Conservation (phyloP, 1,284 basidiomycete species). For the Trichosporon sp. region DNA sequence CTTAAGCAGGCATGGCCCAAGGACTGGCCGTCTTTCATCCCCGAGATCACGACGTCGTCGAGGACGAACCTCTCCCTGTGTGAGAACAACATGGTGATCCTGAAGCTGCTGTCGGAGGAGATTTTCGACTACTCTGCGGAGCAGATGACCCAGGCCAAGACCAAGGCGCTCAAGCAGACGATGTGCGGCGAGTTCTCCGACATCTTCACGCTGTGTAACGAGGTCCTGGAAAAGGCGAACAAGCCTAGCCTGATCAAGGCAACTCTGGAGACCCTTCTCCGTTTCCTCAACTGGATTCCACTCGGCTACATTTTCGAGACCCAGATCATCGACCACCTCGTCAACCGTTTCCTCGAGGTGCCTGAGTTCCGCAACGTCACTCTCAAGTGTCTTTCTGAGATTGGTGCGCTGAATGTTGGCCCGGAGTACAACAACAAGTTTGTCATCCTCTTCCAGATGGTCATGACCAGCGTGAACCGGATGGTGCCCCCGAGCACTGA, state of each 20-base stretch:
- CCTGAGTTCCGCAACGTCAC: conserved; percentile 97
- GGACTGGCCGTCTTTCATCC: conserved; percentile 97
- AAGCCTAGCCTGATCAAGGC: conserved; percentile 93
- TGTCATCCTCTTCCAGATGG: conserved; percentile 94
- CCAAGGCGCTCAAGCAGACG: conserved; percentile 94
- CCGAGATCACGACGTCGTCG: conserved; percentile 94
- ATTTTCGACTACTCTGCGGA: conserved; percentile 99
- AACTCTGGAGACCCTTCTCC: conserved; percentile 88
- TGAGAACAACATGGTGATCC: conserved; percentile 99
- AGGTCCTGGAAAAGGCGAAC: conserved; percentile 95
- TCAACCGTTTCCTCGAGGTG: conserved; percentile 95
- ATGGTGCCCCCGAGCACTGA: conserved; percentile 95
- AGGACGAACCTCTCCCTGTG: conserved; percentile 93
- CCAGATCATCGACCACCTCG: conserved; percentile 88
- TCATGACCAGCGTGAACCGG: conserved; percentile 92
- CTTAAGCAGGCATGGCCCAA: conserved; percentile 99
- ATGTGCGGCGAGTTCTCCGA: conserved; percentile 97
- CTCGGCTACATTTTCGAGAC: conserved; percentile 99
- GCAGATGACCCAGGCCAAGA: conserved; percentile 98
- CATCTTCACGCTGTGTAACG: conserved; percentile 90
- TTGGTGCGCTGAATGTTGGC: conserved; percentile 88
- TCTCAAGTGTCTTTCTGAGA: conserved; percentile 96
- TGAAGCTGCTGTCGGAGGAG: conserved; percentile 95
- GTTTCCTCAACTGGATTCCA: conserved; percentile 99
- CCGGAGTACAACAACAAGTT: conserved; percentile 98